Evolutionary conservation across 371 early-diverging fungal species (phyloP), one percentile per base, ranked within the genome.

Genomic region (Blakeslea trispora): DNA sequence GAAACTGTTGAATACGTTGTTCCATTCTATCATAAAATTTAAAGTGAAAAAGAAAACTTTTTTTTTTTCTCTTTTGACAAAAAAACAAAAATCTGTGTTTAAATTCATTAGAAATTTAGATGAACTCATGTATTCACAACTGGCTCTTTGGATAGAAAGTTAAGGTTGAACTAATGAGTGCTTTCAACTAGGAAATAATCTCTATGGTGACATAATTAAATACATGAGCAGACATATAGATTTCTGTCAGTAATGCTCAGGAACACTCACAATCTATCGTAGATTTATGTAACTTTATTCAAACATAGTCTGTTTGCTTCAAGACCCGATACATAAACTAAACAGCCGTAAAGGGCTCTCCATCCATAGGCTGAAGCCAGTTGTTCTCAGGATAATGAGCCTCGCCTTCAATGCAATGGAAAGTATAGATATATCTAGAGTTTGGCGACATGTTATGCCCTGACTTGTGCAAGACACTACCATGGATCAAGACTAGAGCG

Each of bases 361-460:
- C 58, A 13, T 49, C 17, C 2, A 32, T n/a, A 17, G 64, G 64
- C 15, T 63, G 64, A 22, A 63, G 42, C 91, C 91, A 91, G 65
- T 92, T 92, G 55, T 85, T 78, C 6, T 61, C 61, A 43, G 85
- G 85, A 46, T 91, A 90, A 11, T 71, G 48, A 18, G 77, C 78
- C 6, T 74, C 58, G 2, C 93, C 93, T 44, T 97, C 97, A 60
- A 96, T 89, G 35, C 86, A 77, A 63, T 97, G 97, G 77, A 96
- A 97, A 0, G 97, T 96, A 71, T 97, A 97, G 40, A 93, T 92
- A 68, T 82, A 92, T 8, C 97, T 85, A 15, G 90, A 87, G 57
- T 87, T 80, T 42, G 67, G 60, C n/a, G 93, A 92, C 21, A 57
- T 55, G 69, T 97, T 97, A 47, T 86, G 87, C 13, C 81, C 83